Conservation (phyloP, 2,329 filamentous ascomycete species). For the Stachybotrys chartarum region DNA sequence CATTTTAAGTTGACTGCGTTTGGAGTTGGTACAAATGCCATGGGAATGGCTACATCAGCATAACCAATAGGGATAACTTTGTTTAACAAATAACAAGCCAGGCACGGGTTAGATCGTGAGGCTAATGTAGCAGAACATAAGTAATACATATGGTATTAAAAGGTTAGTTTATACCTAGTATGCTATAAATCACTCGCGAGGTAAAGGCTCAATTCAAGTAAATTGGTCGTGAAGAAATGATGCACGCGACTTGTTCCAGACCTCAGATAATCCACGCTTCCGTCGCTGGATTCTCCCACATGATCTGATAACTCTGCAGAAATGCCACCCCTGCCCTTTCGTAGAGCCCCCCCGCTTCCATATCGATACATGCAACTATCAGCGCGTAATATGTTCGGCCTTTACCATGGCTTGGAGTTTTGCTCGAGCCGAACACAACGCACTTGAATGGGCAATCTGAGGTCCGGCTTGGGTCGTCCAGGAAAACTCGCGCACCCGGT, state of each 20-base stretch:
- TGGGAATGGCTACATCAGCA: background rate
- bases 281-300: background rate
- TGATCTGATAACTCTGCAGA: background rate
- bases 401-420: background rate
- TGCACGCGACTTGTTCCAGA: too few relatives aligned
- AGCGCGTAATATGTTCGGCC: background rate
- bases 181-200: too few relatives aligned
- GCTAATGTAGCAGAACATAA: too few relatives aligned
- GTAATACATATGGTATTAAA: too few relatives aligned
- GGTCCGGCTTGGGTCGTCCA: background rate
- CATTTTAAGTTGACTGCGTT: slow-evolving; percentile 18
- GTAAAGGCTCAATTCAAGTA: too few relatives aligned
- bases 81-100: too few relatives aligned
- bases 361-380: background rate
- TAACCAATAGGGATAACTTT: too few relatives aligned
- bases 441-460: background rate
- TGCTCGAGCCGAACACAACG: background rate
- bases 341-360: background rate
- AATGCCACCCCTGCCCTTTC: background rate
- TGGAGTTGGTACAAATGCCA: slow-evolving; percentile 4
- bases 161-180: too few relatives aligned
- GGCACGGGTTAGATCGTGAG: too few relatives aligned
- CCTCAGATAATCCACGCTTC: background rate
- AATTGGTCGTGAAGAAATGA: too few relatives aligned
- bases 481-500: background rate